Base-by-base conservation (phyloP, 306 rosid genomes). In the Acacia confusa region DNA sequence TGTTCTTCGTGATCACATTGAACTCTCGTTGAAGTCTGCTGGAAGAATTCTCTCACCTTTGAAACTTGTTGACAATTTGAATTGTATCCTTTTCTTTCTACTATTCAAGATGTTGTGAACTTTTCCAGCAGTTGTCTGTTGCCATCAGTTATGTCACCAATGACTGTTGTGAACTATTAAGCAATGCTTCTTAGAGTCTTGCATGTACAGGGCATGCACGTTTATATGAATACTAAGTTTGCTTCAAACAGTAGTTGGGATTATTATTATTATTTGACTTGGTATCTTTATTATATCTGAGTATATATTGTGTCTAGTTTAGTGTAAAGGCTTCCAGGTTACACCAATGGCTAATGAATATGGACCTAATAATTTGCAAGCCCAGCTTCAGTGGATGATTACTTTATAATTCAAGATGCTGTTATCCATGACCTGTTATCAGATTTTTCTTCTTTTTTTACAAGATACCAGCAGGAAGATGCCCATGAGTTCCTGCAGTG, bases 401-500 rank as follows among this genome's bases (percentile, higher is more conserved):
- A 16, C n/a, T 34, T 66, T 72, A 61, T 34, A 9, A 4, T 16
- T n/a, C 17, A 53, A 11, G 24, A 3, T 28, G 17, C 72, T 88
- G 92, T 87, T 75, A 63, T 85, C 86, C 99, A 48, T 93, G 78
- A 95, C 88, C 60, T 16, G 2, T 10, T 28, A 43, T 64, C 73
- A 95, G 98, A 88, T 72, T 82, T 95, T 84, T 92, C 94, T 58
- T 87, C 97, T 75, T 79, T 6, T 25, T 93, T 95, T 78, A 82
- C 17, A 78, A 88, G 91, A 76, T 85, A 86, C 57, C 91, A 90
- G 86, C 99, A 95, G 83, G 99, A 95, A 77, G 99, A 95, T 86
- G 98, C 97, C 72, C 98, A 95, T 82, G 97, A 95, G 55, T 95
- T 95, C 76, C 78, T 95, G 92, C 97, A 92, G 81, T 92, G 94